Percentiles rank a stretch among this genome's conserved stretches.
These are phyloP conservation scores for Calophaca sinica DNA, from an alignment of 306 rosid species.

Conservation along the genomic window DNA sequence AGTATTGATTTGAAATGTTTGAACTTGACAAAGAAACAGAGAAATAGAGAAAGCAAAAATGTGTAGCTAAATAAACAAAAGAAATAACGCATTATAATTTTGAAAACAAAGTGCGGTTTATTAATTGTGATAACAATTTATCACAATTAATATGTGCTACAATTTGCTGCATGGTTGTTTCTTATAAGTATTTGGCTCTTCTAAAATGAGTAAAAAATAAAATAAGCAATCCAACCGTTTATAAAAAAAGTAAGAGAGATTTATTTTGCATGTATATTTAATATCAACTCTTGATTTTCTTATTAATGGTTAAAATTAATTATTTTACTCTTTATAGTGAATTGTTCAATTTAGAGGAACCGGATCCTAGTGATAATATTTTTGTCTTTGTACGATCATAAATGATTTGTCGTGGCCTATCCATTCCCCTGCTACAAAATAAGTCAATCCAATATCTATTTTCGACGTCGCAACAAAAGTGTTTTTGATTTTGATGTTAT, in stretches of 20 bases:
- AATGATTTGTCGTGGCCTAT: slow-evolving; percentile 14
- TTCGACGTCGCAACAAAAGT: slow-evolving; percentile 47
- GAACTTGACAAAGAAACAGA: slow-evolving; percentile 9
- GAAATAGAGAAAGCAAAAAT: neutral
- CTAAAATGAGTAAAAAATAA: too few relatives aligned
- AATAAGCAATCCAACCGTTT: too few relatives aligned
- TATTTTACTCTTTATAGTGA: too few relatives aligned
- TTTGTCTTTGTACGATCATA: slow-evolving; percentile 14
- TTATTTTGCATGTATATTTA: too few relatives aligned
- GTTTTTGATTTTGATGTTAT: slow-evolving; percentile 41
- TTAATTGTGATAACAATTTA: neutral
- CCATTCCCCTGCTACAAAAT: slow-evolving; percentile 31
- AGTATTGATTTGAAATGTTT: neutral
- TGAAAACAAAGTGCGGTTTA: slow-evolving; percentile 19
- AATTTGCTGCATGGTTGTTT: slow-evolving; percentile 19
- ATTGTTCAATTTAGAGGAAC: too few relatives aligned
- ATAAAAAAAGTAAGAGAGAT: too few relatives aligned
- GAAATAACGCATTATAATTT: neutral
- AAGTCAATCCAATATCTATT: slow-evolving; percentile 44
- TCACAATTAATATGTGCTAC: neutral
- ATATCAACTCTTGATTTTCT: too few relatives aligned
- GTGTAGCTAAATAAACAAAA: neutral
- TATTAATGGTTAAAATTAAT: too few relatives aligned
- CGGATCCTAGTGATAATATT: neutral
- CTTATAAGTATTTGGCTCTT: neutral